Base-by-base conservation (phyloP, 495 filamentous ascomycete genomes). In the Daldinia caldariorum region DNA sequence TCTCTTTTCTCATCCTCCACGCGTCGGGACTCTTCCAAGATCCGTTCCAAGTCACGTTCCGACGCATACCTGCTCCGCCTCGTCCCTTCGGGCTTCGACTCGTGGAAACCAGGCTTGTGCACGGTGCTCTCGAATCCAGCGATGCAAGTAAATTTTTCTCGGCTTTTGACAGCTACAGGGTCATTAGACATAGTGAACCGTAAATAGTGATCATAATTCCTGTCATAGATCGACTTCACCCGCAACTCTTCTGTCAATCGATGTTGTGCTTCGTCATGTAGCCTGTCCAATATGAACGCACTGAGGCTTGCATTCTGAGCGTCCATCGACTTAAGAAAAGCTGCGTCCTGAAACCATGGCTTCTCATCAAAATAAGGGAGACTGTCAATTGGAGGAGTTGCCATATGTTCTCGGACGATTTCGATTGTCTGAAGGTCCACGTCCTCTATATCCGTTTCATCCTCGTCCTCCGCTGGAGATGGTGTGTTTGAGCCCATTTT, bases 11-110 rank as follows among this genome's bases (percentile, higher is more conserved):
- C 88, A 69, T 89, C 88, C n/a, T 88, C 90, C 41, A 89, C 91
- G 43, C 89, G 88, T 58, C 90, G 86, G 2, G 93, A 96, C 65
- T 92, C 89, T 63, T 91, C 87, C 4, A 97, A 77, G 4, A 90
- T 91, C 55, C 86, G 86, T 69, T 94, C 87, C 51, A 96, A 82
- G 68, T 97, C 93, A 29, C 91, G 84, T 69, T 96, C 92, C 56
- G 83, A 84, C 2, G 84, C 82, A 47, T 82, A 87, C 47, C 85
- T 71, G 26, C 88, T 91, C 54, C 86, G 87, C 14, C 88, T 85
- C 67, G 89, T 87, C 56, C 88, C 86, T 51, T 88, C 83, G 13
- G 90, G 84, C 32, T 86, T 86, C 35, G 86, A 79, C 16, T 88
- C 86, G 16, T 81, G 77, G 0, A 82, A 77, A 5, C 79, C 82